Base-by-base conservation (phyloP, 495 filamentous ascomycete genomes). In the Hypoxylon intermedium region DNA sequence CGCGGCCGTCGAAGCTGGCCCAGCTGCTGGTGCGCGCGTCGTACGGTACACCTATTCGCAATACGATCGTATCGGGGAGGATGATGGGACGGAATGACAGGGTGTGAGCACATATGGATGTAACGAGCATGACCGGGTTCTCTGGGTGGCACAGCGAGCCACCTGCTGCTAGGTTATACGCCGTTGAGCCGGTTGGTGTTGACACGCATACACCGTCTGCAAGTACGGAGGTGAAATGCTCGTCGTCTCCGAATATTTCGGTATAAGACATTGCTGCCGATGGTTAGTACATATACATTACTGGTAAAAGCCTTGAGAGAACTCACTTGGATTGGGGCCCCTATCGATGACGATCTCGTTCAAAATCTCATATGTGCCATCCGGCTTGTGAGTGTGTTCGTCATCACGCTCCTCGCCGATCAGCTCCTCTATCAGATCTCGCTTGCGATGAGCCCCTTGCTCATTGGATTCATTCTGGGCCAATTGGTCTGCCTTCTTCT, bases 1-100 rank as follows among this genome's bases (percentile, higher is more conserved):
- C 90, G 68, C 91, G 85, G 7, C 94, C 94, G 71, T 98, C 94
- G 75, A 98, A 98, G 71, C 92, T 96, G 31, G 92, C 95, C 95
- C 95, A 98, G 42, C 88, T 92, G 58, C 85, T 87, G 11, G 92
- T 89, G 16, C 94, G 81, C 5, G 92, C 90, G 73, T 96, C 88
- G 68, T 96, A 97, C 0, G 94, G 94, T 23, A 98, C 95, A 9
- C 92, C 93, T 38, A 96, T 79, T 1, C 94, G 85, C 48, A 98
- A 79, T 1, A 98, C 91, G 49, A 97, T 93, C 0, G 92, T 96
- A 68, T 98, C 94, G 6, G 93, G 93, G 1, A 98, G 80, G 57
- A 98, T 93, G 69, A 98, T 92, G 5, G 94, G 94, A 0, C 94
- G 85, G 82, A 98, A 98, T 9, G 90, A 95, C 6, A 98, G 81